Percentiles rank a stretch among this genome's conserved stretches.
These are phyloP conservation scores for Cyclotella choctawhatcheeana DNA, from an alignment of 108 stramenopile species.

Conservation along the genomic window DNA sequence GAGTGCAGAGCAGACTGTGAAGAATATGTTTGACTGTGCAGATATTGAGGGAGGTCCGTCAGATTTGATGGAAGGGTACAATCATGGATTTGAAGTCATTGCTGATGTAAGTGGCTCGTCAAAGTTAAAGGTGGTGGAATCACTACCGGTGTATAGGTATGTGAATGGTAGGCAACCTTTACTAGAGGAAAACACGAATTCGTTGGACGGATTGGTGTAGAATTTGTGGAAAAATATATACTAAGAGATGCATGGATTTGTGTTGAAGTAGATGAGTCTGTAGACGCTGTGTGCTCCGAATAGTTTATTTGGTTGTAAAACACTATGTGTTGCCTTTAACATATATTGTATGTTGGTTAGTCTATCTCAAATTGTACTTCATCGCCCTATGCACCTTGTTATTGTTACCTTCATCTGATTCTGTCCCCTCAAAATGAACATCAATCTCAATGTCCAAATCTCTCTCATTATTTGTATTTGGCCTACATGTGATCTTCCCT, in stretches of 20 bases:
- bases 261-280: background rate
- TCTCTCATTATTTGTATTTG: conserved; percentile 72
- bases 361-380: conserved; percentile 75
- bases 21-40: conserved; percentile 36
- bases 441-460: conserved; percentile 80
- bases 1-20: conserved; percentile 40
- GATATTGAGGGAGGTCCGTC: conserved; percentile 9
- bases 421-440: conserved; percentile 60
- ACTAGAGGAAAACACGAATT: conserved; percentile 13
- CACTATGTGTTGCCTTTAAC: background rate
- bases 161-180: conserved; percentile 8
- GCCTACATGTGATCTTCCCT: conserved; percentile 69
- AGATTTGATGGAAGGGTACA: conserved; percentile 30
- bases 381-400: conserved; percentile 39
- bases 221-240: too few species aligned
- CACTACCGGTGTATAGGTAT: conserved; percentile 1
- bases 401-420: conserved; percentile 49
- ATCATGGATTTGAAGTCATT: conserved; percentile 51
- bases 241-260: too few species aligned
- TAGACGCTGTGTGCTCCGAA: too few species aligned
- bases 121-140: conserved; percentile 34
- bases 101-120: conserved; percentile 7
- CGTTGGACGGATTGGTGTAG: conserved; percentile 4
- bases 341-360: too few species aligned
- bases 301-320: background rate